phyloP scores from a whole-genome alignment of 2,329 filamentous ascomycete species.

The Xylariaceae sp. region DNA sequence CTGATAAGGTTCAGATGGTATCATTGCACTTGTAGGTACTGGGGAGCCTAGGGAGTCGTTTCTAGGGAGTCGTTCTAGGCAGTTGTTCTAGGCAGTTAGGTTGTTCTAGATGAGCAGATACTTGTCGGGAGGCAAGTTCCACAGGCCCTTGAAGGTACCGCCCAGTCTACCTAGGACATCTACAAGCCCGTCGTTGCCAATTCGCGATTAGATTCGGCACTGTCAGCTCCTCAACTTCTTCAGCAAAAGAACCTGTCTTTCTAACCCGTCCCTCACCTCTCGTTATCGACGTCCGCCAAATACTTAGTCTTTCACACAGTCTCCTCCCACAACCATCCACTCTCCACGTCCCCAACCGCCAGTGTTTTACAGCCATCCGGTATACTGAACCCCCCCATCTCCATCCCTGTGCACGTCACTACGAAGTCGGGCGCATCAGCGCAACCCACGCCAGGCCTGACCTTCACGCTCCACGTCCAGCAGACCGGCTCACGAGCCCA shows the following conservation, averaged over 20 bases:
- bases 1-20: neutral
- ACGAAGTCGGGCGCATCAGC: constrained; percentile 20
- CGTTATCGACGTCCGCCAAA: constrained; percentile 2
- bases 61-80: too few species aligned
- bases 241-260: neutral
- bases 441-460: constrained; percentile 18
- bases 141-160: neutral
- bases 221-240: constrained; percentile 7
- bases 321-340: neutral
- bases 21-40: neutral
- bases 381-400: neutral
- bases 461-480: constrained; percentile 12
- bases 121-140: neutral
- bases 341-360: neutral
- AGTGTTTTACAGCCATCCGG: neutral
- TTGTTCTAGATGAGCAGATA: neutral
- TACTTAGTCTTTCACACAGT: neutral
- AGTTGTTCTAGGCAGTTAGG: neutral
- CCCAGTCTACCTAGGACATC: neutral
- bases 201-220: constrained; percentile 18
- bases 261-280: neutral
- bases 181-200: constrained; percentile 13
- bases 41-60: too few species aligned
- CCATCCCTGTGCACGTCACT: constrained; percentile 5
- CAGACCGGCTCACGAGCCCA: constrained; percentile 9